Conservation (phyloP, 306 rosid genomes). For the Medicago ruthenica region DNA sequence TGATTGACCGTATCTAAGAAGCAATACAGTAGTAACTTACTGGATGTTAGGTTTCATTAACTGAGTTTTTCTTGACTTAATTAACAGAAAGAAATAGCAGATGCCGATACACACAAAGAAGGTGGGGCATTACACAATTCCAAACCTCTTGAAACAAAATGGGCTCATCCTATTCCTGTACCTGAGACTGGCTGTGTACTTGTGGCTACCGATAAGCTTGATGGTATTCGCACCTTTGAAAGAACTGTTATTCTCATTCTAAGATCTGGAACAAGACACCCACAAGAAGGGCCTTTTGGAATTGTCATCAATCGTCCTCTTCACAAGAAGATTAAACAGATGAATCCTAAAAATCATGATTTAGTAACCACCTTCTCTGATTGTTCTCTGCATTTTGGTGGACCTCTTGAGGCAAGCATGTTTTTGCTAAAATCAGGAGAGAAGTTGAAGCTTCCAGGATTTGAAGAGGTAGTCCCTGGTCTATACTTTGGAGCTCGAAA, state of each 20-base stretch:
- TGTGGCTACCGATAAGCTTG: conserved; percentile 95
- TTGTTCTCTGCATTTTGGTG: conserved; percentile 88
- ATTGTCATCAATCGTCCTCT: conserved; percentile 91
- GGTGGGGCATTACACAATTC: conserved; percentile 53
- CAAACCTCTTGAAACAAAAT: conserved; percentile 68
- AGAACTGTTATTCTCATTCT: conserved; percentile 93
- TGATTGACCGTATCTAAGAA: conserved; percentile 26
- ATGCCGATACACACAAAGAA: conserved; percentile 55
- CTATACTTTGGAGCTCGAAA: conserved; percentile 89
- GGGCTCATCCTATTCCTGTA: conserved; percentile 96
- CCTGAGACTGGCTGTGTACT: conserved; percentile 98
- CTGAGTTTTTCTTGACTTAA: conserved; percentile 22
- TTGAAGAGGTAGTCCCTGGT: conserved; percentile 92
- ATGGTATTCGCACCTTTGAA: conserved; percentile 88
- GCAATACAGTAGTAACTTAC: conserved; percentile 4
- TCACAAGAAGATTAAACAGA: conserved; percentile 82
- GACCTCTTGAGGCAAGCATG: conserved; percentile 98
- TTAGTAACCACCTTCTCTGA: conserved; percentile 88
- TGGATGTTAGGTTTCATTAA: conserved; percentile 35
- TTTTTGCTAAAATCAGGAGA: conserved; percentile 76
- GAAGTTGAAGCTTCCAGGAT: conserved; percentile 67
- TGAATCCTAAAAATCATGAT: conserved; percentile 86
- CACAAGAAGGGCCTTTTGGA: conserved; percentile 95
- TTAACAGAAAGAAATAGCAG: conserved; percentile 73
- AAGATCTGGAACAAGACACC: conserved; percentile 88